Base-by-base conservation (phyloP, 768 basidiomycete species). In the Nevesoporus exiguus region DNA sequence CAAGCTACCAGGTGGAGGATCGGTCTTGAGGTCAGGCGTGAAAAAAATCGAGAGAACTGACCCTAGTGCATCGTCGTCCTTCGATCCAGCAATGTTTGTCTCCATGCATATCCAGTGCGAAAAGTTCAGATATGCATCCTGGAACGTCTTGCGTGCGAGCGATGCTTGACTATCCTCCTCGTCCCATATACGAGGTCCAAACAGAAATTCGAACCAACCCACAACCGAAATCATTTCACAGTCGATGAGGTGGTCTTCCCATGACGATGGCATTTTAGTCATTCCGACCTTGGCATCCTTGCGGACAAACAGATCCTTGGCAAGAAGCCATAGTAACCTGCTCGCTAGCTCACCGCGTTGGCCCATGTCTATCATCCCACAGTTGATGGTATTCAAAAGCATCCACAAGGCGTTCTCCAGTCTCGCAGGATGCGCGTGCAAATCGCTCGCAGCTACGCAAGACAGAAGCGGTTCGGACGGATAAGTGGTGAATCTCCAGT, bases 81-180 rank as follows among this genome's bases (percentile, higher is more conserved):
- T 13, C 7, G 55, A 44, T 21, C 41, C 47, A 19, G 25, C n/a
- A 3, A n/a, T n/a, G n/a, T n/a, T n/a, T n/a, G n/a, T n/a, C n/a
- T n/a, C n/a, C n/a, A n/a, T n/a, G n/a, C n/a, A 65, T 25, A 19
- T 52, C 55, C 60, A 58, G 25, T 64, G 58, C 10, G 50, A 64
- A 15, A 63, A 55, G 17, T 53, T 47, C 8, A 61, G 1, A 27
- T 55, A 58, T 0, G 56, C 58, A 22, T 59, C 25, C 25, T 53
- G 1, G 21, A 66, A 57, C 8, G 3, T 31, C 3, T 40, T 10
- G 22, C 48, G 52, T 24, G 51, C 52, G 5, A 40, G 3, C 14
- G 39, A 48, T 34, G 40, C 10, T 17, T 17, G 6, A 4, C 39
- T 25, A n/a, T n/a, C n/a, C n/a, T n/a, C n/a, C n/a, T n/a, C n/a